Conservation (phyloP, 768 basidiomycete species). For the Fibroporia radiculosa region DNA sequence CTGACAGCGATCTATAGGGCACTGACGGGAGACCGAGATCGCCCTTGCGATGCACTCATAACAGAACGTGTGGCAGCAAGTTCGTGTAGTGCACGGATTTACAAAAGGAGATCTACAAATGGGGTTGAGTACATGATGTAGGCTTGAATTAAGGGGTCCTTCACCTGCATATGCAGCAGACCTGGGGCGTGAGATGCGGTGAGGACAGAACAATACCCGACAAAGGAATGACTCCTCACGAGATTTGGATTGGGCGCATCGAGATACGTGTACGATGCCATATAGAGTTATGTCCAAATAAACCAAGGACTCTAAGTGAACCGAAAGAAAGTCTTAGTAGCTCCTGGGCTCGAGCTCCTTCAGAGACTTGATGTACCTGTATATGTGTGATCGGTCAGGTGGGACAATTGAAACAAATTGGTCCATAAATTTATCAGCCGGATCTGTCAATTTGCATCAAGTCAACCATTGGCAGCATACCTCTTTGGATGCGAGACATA, state of each 20-base stretch:
- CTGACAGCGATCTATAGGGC: constrained; percentile 78
- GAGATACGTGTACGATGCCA: constrained; percentile 45
- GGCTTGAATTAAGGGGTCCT: neutral
- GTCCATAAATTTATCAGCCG: too few species aligned
- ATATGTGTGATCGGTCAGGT: too few species aligned
- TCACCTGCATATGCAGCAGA: constrained; percentile 75
- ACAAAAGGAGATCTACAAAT: constrained; percentile 45
- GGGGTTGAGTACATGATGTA: constrained; percentile 30
- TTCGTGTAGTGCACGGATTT: constrained; percentile 64
- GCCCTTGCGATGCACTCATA: constrained; percentile 71
- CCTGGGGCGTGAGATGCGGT: constrained; percentile 29
- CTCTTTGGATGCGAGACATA: too few species aligned
- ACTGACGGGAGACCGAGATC: constrained; percentile 57
- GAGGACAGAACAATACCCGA: constrained; percentile 1
- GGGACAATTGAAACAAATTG: too few species aligned
- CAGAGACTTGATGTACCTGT: too few species aligned
- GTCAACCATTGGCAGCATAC: too few species aligned
- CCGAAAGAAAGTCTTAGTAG: too few species aligned
- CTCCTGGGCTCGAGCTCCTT: too few species aligned
- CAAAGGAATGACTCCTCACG: constrained; percentile 31
- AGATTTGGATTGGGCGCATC: constrained; percentile 60
- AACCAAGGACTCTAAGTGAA: too few species aligned
- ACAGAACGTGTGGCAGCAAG: constrained; percentile 86
- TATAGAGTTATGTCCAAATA: too few species aligned
- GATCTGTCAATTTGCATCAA: too few species aligned